Evolutionary conservation across 2,329 filamentous ascomycete species (phyloP), one percentile per base, ranked within the genome.

Genomic region (Trichoderma arundinaceum): DNA sequence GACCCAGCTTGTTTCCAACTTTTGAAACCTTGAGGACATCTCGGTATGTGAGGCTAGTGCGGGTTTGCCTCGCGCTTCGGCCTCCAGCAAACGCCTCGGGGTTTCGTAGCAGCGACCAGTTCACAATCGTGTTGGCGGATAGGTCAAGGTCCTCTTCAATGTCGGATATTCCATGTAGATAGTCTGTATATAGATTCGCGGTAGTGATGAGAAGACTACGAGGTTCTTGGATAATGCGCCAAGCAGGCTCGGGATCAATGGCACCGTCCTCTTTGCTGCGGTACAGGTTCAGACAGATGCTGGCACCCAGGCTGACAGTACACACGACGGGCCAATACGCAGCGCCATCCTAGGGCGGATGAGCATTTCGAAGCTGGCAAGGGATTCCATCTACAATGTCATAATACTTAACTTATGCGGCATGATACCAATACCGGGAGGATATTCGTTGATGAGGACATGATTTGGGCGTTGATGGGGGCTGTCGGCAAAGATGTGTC

Each of bases 401-500:
- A 61, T 74, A 51, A 67, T 72, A 78, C 76, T 77, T 72, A 79
- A 76, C 81, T 97, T 95, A 76, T 98, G 94, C 53, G 94, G 89
- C 92, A 97, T 96, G 70, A 98, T 98, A n/a, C 94, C 94, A 68
- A 97, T 87, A 1, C 92, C 92, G 0, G 92, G 88, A 1, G 84
- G 83, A 76, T 98, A 99, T 76, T 97, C 94, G 74, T 99, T 99
- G 71, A 98, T 88, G 43, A 98, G 83, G 52, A 96, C 92, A 78
- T 98, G 95, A 72, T 98, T 99, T 2, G 94, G 92, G 4, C 81
- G 83, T 17, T 81, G 72, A 74, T 98, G 94, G 5, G 92, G 91
- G 58, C 93, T 92, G 19, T 82, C 75, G 17, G 77, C 75, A 71
- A 89, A 89, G 7, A 89, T 76, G 71, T 85, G 78, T 46, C 62